Evolutionary conservation across 2,329 filamentous ascomycete species (phyloP).

Genomic region (Pseudocercospora musae): DNA sequence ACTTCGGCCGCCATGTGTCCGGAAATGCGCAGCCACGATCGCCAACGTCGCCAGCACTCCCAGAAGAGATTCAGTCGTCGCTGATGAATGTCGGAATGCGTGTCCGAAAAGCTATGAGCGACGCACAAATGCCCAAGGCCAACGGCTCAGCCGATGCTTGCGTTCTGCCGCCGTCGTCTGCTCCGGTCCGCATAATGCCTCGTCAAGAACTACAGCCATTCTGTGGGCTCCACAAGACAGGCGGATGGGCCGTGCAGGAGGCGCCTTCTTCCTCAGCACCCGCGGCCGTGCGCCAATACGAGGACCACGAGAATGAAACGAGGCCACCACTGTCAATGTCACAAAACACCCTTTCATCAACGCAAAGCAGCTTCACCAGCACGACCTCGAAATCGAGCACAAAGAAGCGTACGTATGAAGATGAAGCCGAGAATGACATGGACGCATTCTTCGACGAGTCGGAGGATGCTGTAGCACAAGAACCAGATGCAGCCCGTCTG

Average conservation of each 20-base stretch:
- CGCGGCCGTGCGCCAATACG: slow-evolving; percentile 12
- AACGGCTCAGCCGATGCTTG: slow-evolving; percentile 21
- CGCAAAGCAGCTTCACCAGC: slow-evolving; percentile 38
- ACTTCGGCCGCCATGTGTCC: slow-evolving; percentile 35
- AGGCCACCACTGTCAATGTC: slow-evolving; percentile 31
- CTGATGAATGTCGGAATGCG: slow-evolving; percentile 94
- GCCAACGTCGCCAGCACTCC: slow-evolving; percentile 51
- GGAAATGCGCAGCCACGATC: slow-evolving; percentile 5
- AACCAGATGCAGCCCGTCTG: slow-evolving; percentile 6
- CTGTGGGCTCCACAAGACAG: slow-evolving; percentile 74
- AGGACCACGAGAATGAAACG: slow-evolving; percentile 7
- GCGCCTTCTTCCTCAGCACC: slow-evolving; percentile 28
- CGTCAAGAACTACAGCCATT: slow-evolving; percentile 69
- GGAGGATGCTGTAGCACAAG: slow-evolving; percentile 8
- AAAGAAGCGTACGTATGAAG: slow-evolving; percentile 36
- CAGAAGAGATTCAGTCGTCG: slow-evolving; percentile 68
- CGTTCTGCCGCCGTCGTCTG: slow-evolving; percentile 31
- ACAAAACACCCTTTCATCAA: slow-evolving; percentile 39
- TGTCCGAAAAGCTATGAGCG: slow-evolving; percentile 84
- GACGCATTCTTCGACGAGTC: slow-evolving; percentile 34
- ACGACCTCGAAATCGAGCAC: background rate
- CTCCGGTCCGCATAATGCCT: slow-evolving; percentile 25
- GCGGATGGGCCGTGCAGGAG: slow-evolving; percentile 62
- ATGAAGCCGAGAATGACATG: slow-evolving; percentile 37
- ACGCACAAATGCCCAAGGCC: slow-evolving; percentile 73